phyloP scores from a whole-genome alignment of 164 flowering plant genomes.

The Amborella trichopoda region DNA sequence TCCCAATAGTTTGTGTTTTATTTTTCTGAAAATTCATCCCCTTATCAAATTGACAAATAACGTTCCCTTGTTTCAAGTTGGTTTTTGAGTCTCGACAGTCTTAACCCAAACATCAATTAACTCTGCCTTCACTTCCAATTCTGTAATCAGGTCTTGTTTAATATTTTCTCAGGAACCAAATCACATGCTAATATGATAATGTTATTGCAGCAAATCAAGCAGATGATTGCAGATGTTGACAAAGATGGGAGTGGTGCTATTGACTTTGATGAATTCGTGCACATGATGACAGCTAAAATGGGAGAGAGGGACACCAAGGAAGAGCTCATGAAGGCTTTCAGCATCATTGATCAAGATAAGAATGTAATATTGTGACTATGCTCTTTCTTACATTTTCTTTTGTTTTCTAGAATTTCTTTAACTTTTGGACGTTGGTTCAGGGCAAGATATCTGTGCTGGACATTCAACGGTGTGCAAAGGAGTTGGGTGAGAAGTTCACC shows the following conservation, averaged over 20 bases:
- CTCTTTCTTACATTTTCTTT: neutral
- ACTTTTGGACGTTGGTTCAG: slow-evolving; percentile 23
- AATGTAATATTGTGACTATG: slow-evolving; percentile 30
- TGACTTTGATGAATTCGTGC: slow-evolving; percentile 86
- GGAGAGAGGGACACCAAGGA: slow-evolving; percentile 95
- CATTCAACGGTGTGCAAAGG: slow-evolving; percentile 56
- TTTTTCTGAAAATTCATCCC: no score
- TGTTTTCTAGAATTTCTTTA: slow-evolving; percentile 8
- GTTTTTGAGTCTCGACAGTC: no score
- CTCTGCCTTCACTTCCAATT: no score
- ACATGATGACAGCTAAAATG: slow-evolving; percentile 96
- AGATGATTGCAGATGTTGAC: slow-evolving; percentile 98
- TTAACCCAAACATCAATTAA: no score
- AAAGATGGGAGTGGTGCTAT: slow-evolving; percentile 99
- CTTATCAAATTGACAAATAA: no score
- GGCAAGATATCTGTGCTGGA: slow-evolving; percentile 78
- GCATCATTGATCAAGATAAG: slow-evolving; percentile 72
- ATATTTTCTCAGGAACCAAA: no score
- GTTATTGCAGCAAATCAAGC: slow-evolving; percentile 74
- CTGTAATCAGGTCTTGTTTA: no score
- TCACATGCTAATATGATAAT: no score
- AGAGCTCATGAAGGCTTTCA: slow-evolving; percentile 88
- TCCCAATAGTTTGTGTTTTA: no score
- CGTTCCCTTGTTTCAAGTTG: no score
- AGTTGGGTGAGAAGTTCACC: slow-evolving; percentile 63